phyloP scores from a whole-genome alignment of 2,329 filamentous ascomycete species.

The Exophiala phaeomuriformis region DNA sequence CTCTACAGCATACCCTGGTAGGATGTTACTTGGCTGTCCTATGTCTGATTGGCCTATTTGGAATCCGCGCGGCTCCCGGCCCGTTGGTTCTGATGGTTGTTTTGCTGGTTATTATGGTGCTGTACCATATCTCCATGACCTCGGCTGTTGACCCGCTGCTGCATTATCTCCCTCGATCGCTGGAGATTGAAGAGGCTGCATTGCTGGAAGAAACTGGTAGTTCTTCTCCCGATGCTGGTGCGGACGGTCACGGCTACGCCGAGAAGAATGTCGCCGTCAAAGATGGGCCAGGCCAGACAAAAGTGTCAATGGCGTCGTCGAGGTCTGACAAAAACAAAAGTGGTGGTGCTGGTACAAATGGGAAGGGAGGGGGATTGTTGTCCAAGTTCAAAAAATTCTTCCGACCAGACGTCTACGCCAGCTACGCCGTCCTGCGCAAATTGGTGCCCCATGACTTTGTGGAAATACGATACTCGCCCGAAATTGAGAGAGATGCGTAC shows the following conservation, averaged over 20 bases:
- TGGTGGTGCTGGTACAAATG: too few relatives aligned
- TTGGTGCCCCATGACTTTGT: slow-evolving; percentile 56
- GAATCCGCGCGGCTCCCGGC: slow-evolving; percentile 55
- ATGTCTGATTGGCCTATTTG: slow-evolving; percentile 79
- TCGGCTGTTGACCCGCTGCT: slow-evolving; percentile 68
- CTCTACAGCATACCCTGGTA: slow-evolving; percentile 74
- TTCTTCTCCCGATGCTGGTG: not conserved
- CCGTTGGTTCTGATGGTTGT: slow-evolving; percentile 69
- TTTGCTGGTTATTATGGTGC: slow-evolving; percentile 64
- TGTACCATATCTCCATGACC: slow-evolving; percentile 68
- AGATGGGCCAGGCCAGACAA: slow-evolving; percentile 19
- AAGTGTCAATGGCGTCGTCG: slow-evolving; percentile 3
- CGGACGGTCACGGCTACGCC: slow-evolving; percentile 14
- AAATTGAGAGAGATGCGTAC: slow-evolving; percentile 62
- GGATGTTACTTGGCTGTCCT: slow-evolving; percentile 77
- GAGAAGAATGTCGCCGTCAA: slow-evolving; percentile 21
- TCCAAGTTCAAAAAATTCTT: slow-evolving; percentile 50
- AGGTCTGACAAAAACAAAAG: not conserved
- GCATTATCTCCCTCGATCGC: slow-evolving; percentile 70
- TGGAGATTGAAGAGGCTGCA: slow-evolving; percentile 52
- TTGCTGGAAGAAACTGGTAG: slow-evolving; percentile 29
- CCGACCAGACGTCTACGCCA: slow-evolving; percentile 67
- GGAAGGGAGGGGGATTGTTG: slow-evolving; percentile 1
- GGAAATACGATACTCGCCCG: slow-evolving; percentile 53
- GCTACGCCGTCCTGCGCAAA: slow-evolving; percentile 63